Conservation (phyloP, 441 rosid species). For the Populus hybrid region DNA sequence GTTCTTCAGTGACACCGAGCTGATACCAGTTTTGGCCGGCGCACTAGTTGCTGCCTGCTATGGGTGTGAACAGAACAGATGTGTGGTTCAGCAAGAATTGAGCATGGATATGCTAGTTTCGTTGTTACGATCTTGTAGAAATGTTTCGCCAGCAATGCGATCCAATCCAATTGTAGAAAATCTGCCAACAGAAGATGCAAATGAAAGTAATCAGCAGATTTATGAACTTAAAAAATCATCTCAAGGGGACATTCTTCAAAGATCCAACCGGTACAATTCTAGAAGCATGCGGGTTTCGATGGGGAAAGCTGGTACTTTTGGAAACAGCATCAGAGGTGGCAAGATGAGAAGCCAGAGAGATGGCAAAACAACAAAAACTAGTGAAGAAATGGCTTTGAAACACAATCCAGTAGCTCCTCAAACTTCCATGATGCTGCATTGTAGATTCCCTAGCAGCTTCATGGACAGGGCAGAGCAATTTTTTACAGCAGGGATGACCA, state of each 20-base stretch:
- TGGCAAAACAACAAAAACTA: slow-evolving; percentile 32
- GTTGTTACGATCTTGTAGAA: slow-evolving; percentile 61
- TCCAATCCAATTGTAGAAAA: slow-evolving; percentile 29
- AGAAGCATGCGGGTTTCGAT: slow-evolving; percentile 32
- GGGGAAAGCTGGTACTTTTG: slow-evolving; percentile 36
- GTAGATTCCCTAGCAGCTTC: slow-evolving; percentile 57
- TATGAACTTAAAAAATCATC: slow-evolving; percentile 40
- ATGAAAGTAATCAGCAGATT: slow-evolving; percentile 40
- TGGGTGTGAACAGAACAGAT: slow-evolving; percentile 69
- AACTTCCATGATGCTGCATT: slow-evolving; percentile 44
- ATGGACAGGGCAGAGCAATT: slow-evolving; percentile 61
- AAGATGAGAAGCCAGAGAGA: slow-evolving; percentile 59
- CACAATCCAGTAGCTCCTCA: slow-evolving; percentile 32
- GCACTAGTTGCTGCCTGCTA: slow-evolving; percentile 67
- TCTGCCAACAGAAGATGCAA: slow-evolving; percentile 32
- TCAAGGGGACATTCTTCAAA: slow-evolving; percentile 39
- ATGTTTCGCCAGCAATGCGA: slow-evolving; percentile 27
- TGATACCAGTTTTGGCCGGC: slow-evolving; percentile 71
- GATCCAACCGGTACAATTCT: slow-evolving; percentile 36
- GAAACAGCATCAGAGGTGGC: slow-evolving; percentile 38
- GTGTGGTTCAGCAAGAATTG: slow-evolving; percentile 67
- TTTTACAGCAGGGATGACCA: slow-evolving; percentile 41
- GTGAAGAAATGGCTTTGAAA: slow-evolving; percentile 43
- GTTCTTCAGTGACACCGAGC: slow-evolving; percentile 70
- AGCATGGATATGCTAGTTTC: slow-evolving; percentile 74